phyloP scores from a whole-genome alignment of 257 asterid species.

The Ocimum tenuiflorum region DNA sequence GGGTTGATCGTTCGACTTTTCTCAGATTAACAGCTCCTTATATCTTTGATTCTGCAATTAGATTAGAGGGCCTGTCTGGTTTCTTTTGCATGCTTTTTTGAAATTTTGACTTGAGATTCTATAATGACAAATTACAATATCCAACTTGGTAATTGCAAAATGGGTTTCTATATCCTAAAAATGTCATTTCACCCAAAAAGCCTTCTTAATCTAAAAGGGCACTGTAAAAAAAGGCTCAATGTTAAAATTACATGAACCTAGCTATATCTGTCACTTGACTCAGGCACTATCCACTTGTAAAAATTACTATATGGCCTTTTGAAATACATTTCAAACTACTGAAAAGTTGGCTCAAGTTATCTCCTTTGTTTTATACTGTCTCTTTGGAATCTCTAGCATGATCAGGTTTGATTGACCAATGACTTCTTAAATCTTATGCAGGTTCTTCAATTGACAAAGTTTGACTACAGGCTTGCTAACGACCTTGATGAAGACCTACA shows the following conservation, averaged over 20 bases:
- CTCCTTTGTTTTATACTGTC: neutral
- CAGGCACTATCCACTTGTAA: neutral
- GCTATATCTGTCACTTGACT: neutral
- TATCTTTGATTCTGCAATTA: slow-evolving; percentile 4
- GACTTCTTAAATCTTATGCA: slow-evolving; percentile 30
- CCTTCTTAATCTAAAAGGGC: neutral
- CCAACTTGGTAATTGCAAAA: neutral
- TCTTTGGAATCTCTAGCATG: neutral
- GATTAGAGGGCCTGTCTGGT: slow-evolving; percentile 7
- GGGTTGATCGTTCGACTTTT: neutral
- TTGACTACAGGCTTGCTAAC: slow-evolving; percentile 88
- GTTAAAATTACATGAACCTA: neutral
- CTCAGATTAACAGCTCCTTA: slow-evolving; percentile 4
- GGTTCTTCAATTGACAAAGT: slow-evolving; percentile 98
- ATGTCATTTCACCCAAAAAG: neutral
- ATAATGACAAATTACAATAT: neutral
- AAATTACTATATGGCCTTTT: neutral
- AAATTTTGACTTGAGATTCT: neutral
- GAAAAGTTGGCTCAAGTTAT: neutral
- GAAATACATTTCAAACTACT: neutral
- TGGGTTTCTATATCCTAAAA: neutral
- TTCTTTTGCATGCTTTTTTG: slow-evolving; percentile 4
- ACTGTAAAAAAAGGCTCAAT: neutral
- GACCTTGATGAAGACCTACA: slow-evolving; percentile 86
- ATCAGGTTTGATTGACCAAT: slow-evolving; percentile 16